Evolutionary conservation across 441 rosid genomes (phyloP).

Genomic region (Corymbia citriodora): DNA sequence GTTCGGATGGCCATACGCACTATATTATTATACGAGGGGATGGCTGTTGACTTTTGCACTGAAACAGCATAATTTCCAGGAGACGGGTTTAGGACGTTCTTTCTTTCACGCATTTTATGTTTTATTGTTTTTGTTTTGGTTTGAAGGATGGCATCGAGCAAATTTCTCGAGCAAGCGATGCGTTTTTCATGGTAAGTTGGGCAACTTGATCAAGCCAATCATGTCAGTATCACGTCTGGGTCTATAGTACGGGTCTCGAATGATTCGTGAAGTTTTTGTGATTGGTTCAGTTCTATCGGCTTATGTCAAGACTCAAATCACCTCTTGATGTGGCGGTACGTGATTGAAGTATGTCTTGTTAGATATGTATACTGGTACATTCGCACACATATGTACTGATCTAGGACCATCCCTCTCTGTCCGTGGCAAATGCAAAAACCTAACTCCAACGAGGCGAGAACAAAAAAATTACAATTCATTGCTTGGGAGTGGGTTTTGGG

Average conservation of each 20-base stretch:
- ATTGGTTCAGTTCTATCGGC: not conserved
- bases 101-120: not conserved
- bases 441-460: not conserved
- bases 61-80: not conserved
- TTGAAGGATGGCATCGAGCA: not conserved
- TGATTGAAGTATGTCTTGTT: not conserved
- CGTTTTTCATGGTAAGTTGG: fast-evolving
- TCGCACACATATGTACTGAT: not conserved
- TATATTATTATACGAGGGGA: not conserved
- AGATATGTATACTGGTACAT: not conserved
- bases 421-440: not conserved
- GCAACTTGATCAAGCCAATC: not conserved
- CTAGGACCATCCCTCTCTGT: not conserved
- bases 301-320: not conserved
- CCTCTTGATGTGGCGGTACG: not conserved
- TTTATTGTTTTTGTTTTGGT: not conserved
- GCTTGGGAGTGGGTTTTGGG: not conserved
- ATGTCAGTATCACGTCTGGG: not conserved
- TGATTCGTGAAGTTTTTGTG: not conserved
- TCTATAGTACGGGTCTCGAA: not conserved
- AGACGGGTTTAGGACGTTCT: not conserved
- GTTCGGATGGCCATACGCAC: not conserved
- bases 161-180: not conserved
- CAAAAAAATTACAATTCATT: not conserved
- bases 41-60: not conserved